Evolutionary conservation across 2,329 filamentous ascomycete species (phyloP).

Genomic region (Cryphonectria parasitica): DNA sequence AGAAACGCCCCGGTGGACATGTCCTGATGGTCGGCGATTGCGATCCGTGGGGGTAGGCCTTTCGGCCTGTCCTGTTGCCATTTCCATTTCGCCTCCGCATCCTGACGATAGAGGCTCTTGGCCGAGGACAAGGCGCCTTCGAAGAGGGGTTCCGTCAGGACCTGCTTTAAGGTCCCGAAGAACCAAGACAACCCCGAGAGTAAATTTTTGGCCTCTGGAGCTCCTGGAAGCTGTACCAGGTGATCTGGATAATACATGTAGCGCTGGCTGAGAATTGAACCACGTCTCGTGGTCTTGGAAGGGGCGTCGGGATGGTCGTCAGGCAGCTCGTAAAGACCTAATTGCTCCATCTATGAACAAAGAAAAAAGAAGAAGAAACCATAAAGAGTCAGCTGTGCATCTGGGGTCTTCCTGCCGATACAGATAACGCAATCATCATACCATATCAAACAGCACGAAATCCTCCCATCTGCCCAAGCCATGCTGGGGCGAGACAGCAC

Average conservation of each 20-base stretch:
- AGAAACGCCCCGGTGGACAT: constrained; percentile 75
- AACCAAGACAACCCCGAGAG: constrained; percentile 10
- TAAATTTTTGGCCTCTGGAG: constrained; percentile 39
- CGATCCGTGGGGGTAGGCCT: constrained; percentile 31
- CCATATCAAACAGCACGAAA: constrained; percentile 71
- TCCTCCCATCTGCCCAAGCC: constrained; percentile 56
- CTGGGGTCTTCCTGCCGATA: constrained; percentile 21
- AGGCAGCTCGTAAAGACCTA: constrained; percentile 15
- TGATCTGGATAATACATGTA: constrained; percentile 90
- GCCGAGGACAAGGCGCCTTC: constrained; percentile 38
- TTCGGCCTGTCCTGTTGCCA: neutral
- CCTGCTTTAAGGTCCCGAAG: neutral
- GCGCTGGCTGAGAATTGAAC: constrained; percentile 50
- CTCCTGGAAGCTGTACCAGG: constrained; percentile 60
- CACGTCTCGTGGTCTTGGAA: constrained; percentile 40
- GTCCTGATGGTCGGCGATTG: constrained; percentile 51
- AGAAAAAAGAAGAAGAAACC: neutral
- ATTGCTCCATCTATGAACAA: constrained; percentile 24
- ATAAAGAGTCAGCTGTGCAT: constrained; percentile 18
- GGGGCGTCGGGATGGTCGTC: constrained; percentile 7
- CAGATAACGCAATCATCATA: constrained; percentile 46
- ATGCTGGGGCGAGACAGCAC: constrained; percentile 67
- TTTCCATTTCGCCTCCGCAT: neutral
- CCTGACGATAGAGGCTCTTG: neutral
- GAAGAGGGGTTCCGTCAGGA: constrained; percentile 61